Conservation (phyloP, 2,329 filamentous ascomycete genomes). For the Knoxdaviesia capensis region DNA sequence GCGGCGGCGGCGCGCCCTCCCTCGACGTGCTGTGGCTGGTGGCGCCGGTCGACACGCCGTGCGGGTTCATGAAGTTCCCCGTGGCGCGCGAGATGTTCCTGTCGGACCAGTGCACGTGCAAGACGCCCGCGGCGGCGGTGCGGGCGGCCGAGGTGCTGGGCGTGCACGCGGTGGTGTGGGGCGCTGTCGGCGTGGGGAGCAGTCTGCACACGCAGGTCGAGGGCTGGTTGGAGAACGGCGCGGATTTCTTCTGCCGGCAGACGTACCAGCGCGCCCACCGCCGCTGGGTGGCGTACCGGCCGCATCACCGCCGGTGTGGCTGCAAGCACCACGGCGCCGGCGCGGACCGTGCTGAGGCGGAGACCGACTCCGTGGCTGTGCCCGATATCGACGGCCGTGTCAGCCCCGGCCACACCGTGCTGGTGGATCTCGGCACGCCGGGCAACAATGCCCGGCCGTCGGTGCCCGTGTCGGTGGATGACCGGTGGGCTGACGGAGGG, state of each 20-base stretch:
- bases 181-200: too few relatives aligned
- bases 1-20: constrained; percentile 14
- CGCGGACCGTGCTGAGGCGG: constrained; percentile 4
- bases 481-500: too few relatives aligned
- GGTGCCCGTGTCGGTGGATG: constrained; percentile 25
- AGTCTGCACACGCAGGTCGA: too few relatives aligned
- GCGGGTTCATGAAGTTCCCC: constrained; percentile 46
- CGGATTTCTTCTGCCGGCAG: constrained; percentile 49
- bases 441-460: constrained; percentile 33
- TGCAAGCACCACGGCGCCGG: constrained; percentile 21
- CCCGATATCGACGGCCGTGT: too few relatives aligned
- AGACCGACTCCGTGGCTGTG: constrained; percentile 15
- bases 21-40: constrained; percentile 62
- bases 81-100: constrained; percentile 57
- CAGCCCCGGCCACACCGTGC: constrained; percentile 37
- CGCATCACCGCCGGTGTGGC: constrained; percentile 23
- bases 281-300: constrained; percentile 37
- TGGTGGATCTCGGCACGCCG: constrained; percentile 16
- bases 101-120: constrained; percentile 56
- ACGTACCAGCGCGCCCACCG: constrained; percentile 41
- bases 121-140: constrained; percentile 21
- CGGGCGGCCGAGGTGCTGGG: constrained; percentile 32
- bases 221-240: constrained; percentile 20
- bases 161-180: constrained; percentile 37
- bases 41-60: constrained; percentile 47